Percentiles rank a stretch among this genome's conserved stretches.
phyloP scores from a whole-genome alignment of 2,329 filamentous ascomycete species.

The Neoascochyta sp. region DNA sequence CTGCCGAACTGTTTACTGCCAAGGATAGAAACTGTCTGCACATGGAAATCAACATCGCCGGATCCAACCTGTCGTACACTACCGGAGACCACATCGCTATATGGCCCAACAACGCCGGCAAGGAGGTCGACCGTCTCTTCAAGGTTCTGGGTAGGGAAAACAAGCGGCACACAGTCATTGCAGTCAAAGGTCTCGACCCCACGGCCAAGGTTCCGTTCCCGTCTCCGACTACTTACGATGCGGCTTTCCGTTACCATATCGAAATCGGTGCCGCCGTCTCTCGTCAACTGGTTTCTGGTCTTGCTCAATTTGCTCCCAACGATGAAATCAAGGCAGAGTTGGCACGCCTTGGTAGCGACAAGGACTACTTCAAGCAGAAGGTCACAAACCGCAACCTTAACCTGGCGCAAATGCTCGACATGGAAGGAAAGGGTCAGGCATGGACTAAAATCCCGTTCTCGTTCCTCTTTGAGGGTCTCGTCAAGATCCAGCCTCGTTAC shows the following conservation, averaged over 20 bases:
- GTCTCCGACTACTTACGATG: constrained; percentile 92
- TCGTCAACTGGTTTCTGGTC: constrained; percentile 84
- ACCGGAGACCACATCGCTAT: constrained; percentile 96
- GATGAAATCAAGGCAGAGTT: constrained; percentile 84
- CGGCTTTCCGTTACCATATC: constrained; percentile 90
- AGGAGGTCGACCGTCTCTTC: constrained; percentile 87
- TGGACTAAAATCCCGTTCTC: constrained; percentile 91
- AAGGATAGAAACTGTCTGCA: constrained; percentile 94
- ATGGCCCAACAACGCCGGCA: constrained; percentile 94
- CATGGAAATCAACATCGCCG: constrained; percentile 88
- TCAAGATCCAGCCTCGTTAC: constrained; percentile 95
- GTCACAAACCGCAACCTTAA: constrained; percentile 80
- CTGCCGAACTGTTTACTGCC: constrained; percentile 83
- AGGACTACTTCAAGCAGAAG: constrained; percentile 90
- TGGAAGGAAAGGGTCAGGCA: constrained; percentile 66
- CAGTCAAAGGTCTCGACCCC: constrained; percentile 85
- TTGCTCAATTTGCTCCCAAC: constrained; percentile 84
- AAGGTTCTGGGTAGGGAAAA: constrained; percentile 69
- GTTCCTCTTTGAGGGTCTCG: constrained; percentile 85
- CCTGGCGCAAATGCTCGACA: constrained; percentile 78
- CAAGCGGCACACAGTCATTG: constrained; percentile 79
- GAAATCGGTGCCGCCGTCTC: constrained; percentile 95
- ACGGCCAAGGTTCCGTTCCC: constrained; percentile 98
- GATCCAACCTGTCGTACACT: constrained; percentile 86
- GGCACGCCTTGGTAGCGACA: constrained; percentile 83